Evolutionary conservation across 2,329 filamentous ascomycete species (phyloP).

Genomic region (Emmonsiellopsis sp.): DNA sequence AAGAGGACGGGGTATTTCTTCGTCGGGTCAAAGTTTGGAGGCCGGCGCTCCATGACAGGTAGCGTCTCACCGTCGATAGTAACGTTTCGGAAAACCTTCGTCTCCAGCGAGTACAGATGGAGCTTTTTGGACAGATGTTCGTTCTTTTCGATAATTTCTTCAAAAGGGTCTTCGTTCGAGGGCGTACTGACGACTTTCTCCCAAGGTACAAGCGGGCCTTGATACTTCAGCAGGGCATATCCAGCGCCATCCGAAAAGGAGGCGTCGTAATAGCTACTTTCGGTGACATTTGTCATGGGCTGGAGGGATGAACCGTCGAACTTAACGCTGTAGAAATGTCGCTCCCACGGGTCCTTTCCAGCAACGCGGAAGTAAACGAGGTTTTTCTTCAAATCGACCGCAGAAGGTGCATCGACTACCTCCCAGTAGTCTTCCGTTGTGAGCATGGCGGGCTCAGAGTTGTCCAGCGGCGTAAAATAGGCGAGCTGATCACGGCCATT

Average conservation of each 20-base stretch:
- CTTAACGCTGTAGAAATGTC: constrained; percentile 83
- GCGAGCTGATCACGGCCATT: constrained; percentile 83
- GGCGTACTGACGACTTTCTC: constrained; percentile 85
- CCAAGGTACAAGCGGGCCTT: constrained; percentile 77
- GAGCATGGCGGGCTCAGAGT: constrained; percentile 68
- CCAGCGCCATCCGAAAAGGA: constrained; percentile 78
- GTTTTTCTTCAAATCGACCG: constrained; percentile 74
- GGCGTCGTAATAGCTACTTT: constrained; percentile 67
- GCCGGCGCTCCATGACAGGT: constrained; percentile 72
- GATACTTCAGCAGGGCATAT: constrained; percentile 75
- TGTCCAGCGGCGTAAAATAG: constrained; percentile 85
- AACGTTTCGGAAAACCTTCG: constrained; percentile 72
- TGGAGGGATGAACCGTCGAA: constrained; percentile 67
- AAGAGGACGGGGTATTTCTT: constrained; percentile 92
- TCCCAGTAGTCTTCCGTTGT: constrained; percentile 80
- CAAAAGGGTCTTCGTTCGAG: constrained; percentile 48
- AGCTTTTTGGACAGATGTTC: constrained; percentile 57
- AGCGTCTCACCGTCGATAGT: constrained; percentile 70
- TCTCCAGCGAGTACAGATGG: constrained; percentile 68
- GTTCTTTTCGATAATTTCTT: constrained; percentile 72
- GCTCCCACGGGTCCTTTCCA: constrained; percentile 77
- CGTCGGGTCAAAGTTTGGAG: constrained; percentile 73
- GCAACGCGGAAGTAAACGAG: constrained; percentile 86
- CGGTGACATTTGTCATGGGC: constrained; percentile 62
- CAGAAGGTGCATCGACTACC: constrained; percentile 73